Conservation (phyloP, 768 basidiomycete genomes). For the Pholiota molesta region DNA sequence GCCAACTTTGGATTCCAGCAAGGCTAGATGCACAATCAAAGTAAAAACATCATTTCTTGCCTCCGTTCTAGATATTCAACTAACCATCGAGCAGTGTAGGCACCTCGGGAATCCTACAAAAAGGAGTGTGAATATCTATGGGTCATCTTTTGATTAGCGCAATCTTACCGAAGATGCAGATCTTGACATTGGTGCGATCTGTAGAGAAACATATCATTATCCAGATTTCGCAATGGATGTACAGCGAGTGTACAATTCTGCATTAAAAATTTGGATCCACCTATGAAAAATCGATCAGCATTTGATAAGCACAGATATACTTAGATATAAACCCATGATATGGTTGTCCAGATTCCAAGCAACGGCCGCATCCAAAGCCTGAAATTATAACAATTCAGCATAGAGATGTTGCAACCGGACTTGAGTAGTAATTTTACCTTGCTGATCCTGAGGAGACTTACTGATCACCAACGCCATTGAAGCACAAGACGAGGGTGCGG, state of each 20-base stretch:
- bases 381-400: neutral
- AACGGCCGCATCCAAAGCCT: slow-evolving; percentile 45
- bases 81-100: slow-evolving; percentile 52
- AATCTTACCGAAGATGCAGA: slow-evolving; percentile 57
- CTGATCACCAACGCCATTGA: slow-evolving; percentile 63
- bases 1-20: slow-evolving; percentile 59
- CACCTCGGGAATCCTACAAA: slow-evolving; percentile 51
- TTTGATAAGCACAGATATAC: neutral
- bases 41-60: neutral
- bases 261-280: slow-evolving; percentile 63
- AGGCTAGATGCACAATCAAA: slow-evolving; percentile 28
- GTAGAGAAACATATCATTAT: neutral
- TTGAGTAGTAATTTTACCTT: slow-evolving; percentile 31
- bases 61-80: neutral
- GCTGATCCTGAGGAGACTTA: slow-evolving; percentile 26
- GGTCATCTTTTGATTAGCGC: neutral
- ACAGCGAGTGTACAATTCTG: slow-evolving; percentile 47
- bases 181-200: slow-evolving; percentile 53
- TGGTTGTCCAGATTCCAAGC: slow-evolving; percentile 56
- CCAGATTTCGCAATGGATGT: neutral
- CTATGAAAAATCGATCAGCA: slow-evolving; percentile 24
- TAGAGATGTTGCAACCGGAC: neutral
- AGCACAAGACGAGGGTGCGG: slow-evolving; percentile 67
- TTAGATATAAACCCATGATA: slow-evolving; percentile 46
- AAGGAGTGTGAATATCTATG: neutral